Conservation (phyloP, 2,329 filamentous ascomycete genomes). For the Ophiostoma ulmi region DNA sequence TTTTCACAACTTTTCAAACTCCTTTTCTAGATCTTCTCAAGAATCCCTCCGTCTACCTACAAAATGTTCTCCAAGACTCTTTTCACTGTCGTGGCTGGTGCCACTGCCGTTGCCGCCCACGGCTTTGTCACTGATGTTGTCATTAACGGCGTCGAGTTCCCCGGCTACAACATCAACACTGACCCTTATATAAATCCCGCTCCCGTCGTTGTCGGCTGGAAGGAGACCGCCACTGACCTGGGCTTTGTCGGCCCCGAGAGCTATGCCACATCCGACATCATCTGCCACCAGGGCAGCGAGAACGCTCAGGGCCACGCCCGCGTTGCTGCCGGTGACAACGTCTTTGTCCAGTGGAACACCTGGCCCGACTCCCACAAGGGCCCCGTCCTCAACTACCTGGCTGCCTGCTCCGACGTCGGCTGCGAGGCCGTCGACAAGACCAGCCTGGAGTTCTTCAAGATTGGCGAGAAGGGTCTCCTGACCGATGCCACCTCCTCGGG, state of each 20-base stretch:
- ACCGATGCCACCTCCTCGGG: slow-evolving; percentile 28
- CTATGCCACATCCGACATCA: slow-evolving; percentile 31
- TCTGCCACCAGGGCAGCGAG: slow-evolving; percentile 32
- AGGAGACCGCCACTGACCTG: slow-evolving; percentile 32
- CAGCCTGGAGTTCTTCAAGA: slow-evolving; percentile 33
- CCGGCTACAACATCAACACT: background rate
- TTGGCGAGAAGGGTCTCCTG: slow-evolving; percentile 33
- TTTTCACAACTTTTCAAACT: background rate
- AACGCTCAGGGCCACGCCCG: slow-evolving; percentile 31
- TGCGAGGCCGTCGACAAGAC: slow-evolving; percentile 36
- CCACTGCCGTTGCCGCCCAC: slow-evolving; percentile 14
- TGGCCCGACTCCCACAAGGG: slow-evolving; percentile 33
- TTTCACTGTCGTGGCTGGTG: slow-evolving; percentile 9
- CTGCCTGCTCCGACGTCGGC: slow-evolving; percentile 32
- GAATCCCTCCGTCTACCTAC: background rate
- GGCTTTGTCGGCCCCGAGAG: slow-evolving; percentile 30
- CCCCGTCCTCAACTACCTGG: slow-evolving; percentile 37
- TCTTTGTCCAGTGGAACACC: slow-evolving; percentile 32
- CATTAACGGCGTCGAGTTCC: slow-evolving; percentile 12
- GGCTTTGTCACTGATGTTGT: slow-evolving; percentile 16
- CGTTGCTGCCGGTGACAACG: slow-evolving; percentile 31
- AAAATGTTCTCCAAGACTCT: slow-evolving; percentile 16
- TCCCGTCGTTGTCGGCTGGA: slow-evolving; percentile 32
- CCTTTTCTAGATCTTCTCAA: background rate
- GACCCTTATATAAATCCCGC: slow-evolving; percentile 28